Percentiles rank a stretch among this genome's conserved stretches.
These are phyloP conservation scores for Pseudohyphozyma bogoriensis DNA, from an alignment of 768 basidiomycete species.

Conservation along the genomic window DNA sequence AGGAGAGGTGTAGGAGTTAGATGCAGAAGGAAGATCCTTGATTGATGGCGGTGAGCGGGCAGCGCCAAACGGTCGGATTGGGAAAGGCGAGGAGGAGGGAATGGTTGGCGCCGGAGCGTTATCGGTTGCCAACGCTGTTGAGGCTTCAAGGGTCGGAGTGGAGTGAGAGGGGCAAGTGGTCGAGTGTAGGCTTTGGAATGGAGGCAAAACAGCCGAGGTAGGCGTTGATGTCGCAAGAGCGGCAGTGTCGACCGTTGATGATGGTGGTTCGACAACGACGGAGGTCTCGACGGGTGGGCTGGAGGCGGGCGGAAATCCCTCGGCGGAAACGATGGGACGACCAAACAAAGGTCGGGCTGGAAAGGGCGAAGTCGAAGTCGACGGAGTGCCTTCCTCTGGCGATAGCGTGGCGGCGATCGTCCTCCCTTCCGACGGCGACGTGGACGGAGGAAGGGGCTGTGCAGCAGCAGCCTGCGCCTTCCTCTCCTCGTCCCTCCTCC, in stretches of 20 bases:
- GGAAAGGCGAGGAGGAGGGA: background rate
- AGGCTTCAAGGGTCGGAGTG: no score
- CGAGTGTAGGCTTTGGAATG: background rate
- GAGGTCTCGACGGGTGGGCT: no score
- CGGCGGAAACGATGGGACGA: background rate
- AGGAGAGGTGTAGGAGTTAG: background rate
- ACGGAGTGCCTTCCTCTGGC: background rate
- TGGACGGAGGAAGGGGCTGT: background rate
- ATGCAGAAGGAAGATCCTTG: background rate
- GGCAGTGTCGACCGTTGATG: background rate
- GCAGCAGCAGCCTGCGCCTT: background rate
- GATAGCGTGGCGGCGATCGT: background rate
- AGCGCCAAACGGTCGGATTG: background rate
- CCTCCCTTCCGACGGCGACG: background rate
- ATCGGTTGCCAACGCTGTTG: no score
- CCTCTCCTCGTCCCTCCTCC: slow-evolving; percentile 1
- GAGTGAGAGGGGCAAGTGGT: no score
- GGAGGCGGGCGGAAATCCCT: background rate
- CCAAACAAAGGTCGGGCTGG: background rate
- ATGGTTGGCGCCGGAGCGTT: no score
- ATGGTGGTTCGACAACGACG: background rate
- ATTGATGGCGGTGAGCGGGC: background rate
- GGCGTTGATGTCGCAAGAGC: background rate
- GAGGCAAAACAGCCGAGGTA: background rate
- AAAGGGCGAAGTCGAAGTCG: background rate